Conservation (phyloP, 2,329 filamentous ascomycete genomes). For the Fusarium domesticum region DNA sequence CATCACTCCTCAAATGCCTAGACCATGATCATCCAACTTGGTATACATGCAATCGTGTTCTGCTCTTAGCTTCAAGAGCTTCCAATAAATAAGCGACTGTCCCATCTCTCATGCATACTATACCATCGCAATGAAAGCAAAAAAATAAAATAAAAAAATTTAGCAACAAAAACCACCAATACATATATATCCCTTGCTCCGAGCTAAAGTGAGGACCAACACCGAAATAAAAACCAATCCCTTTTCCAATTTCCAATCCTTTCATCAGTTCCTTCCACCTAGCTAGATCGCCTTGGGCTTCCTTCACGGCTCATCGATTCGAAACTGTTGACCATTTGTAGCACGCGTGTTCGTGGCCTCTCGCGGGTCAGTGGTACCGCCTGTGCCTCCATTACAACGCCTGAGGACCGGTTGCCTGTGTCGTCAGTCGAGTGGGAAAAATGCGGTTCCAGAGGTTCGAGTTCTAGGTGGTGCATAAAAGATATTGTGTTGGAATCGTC, state of each 20-base stretch:
- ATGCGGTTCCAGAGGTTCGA: conserved; percentile 18
- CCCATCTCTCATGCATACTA: not conserved
- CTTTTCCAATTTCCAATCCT: not conserved
- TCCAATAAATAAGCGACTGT: not conserved
- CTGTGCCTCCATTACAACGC: conserved; percentile 45
- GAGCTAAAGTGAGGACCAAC: not conserved
- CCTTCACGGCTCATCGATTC: conserved; percentile 46
- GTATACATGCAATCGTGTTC: not conserved
- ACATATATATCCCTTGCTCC: not conserved
- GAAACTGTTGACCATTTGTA: conserved; percentile 55
- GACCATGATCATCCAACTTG: not conserved
- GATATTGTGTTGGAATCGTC: conserved; percentile 17
- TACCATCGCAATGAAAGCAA: not conserved
- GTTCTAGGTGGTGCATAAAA: conserved; percentile 21
- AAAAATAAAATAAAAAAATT: not conserved
- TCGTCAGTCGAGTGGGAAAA: conserved; percentile 32
- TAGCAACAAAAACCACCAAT: not conserved
- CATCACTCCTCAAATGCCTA: no score
- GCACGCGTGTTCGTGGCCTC: conserved; percentile 45
- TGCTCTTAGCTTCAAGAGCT: no score
- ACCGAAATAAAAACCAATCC: not conserved
- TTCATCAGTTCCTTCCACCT: not conserved
- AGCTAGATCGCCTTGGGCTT: conserved; percentile 35
- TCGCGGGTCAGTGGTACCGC: conserved; percentile 40
- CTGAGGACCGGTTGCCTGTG: conserved; percentile 29